Evolutionary conservation across 2,329 filamentous ascomycete species (phyloP), one percentile per base, ranked within the genome.

Genomic region (Aspergillus proliferans): DNA sequence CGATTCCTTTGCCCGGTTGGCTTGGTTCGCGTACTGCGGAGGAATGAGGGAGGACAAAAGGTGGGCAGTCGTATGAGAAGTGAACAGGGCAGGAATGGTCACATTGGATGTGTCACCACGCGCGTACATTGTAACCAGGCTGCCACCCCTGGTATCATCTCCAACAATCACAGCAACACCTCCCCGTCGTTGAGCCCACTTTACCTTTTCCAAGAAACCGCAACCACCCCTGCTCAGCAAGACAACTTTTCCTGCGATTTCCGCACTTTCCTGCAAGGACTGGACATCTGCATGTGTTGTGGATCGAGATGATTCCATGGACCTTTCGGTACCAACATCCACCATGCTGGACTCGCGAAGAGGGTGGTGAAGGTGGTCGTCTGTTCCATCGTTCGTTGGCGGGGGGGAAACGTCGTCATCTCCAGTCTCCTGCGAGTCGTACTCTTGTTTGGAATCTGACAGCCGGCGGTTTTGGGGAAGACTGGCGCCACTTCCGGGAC

Each of bases 61-160:
- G 66, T 96, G 92, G 1, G 93, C 93, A 0, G 92, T 97, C 0
- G 90, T 97, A 59, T 93, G 84, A 0, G 92, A 94, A 0, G 93
- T 97, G 69, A 98, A 98, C 8, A 97, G 78, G 0, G 93, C 88
- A 1, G 93, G 91, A 47, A 98, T 96, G 0, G 89, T 89, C 56
- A 97, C 82, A 62, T 96, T 95, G 30, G 91, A 94, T 3, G 92
- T 95, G 64, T 97, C 91, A 34, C 92, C 93, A 61, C 88, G 84
- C n/a, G 93, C 93, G 68, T 95, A 97, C 93, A 98, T 98, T 59
- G 94, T 93, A 45, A 97, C 88, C 52, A 98, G 74, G 33, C 87
- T 87, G 3, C 90, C 91, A 41, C 92, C 92, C 52, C 88, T 87
- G 50, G 88, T 86, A 67, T 96, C 87, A 67, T 98, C 93, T 22